Conservation (phyloP, 768 basidiomycete genomes). For the Serpula lacrymans region DNA sequence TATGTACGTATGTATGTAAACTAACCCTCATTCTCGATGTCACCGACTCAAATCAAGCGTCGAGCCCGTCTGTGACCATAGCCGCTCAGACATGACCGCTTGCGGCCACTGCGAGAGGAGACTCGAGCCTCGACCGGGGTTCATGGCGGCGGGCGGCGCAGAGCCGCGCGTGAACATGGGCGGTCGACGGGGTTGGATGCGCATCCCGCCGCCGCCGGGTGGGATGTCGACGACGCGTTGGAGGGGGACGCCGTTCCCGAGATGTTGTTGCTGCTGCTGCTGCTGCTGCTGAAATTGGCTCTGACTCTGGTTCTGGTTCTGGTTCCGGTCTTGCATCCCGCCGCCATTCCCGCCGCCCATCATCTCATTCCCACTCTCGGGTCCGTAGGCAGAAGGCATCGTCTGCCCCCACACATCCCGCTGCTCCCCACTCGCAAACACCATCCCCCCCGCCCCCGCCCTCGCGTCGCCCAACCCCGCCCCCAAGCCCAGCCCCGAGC, state of each 20-base stretch:
- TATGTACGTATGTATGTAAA: too few species aligned
- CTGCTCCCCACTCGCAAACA: conserved; percentile 18
- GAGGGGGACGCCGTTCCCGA: conserved; percentile 26
- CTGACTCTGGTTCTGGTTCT: not conserved
- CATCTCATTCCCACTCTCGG: conserved; percentile 5
- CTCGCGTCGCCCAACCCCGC: conserved; percentile 28
- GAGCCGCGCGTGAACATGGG: conserved; percentile 49
- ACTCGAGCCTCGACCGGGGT: conserved; percentile 36
- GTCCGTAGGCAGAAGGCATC: conserved; percentile 17
- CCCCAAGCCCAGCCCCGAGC: conserved; percentile 22
- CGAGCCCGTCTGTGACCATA: conserved; percentile 40
- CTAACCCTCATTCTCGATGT: too few species aligned
- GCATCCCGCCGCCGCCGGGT: conserved; percentile 46
- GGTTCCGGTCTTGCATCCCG: conserved; percentile 1
- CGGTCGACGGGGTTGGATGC: conserved; percentile 52
- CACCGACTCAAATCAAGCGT: conserved; percentile 38
- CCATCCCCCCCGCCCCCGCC: conserved; percentile 15
- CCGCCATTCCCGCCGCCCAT: conserved; percentile 8
- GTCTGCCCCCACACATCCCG: conserved; percentile 32
- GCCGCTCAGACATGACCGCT: conserved; percentile 37
- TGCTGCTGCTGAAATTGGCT: conserved; percentile 10
- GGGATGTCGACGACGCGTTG: conserved; percentile 52
- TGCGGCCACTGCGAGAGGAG: conserved; percentile 40
- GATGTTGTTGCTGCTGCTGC: conserved; percentile 18
- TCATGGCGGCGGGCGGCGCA: conserved; percentile 30